phyloP scores from a whole-genome alignment of 2,329 filamentous ascomycete genomes.

The Capronia epimyces region DNA sequence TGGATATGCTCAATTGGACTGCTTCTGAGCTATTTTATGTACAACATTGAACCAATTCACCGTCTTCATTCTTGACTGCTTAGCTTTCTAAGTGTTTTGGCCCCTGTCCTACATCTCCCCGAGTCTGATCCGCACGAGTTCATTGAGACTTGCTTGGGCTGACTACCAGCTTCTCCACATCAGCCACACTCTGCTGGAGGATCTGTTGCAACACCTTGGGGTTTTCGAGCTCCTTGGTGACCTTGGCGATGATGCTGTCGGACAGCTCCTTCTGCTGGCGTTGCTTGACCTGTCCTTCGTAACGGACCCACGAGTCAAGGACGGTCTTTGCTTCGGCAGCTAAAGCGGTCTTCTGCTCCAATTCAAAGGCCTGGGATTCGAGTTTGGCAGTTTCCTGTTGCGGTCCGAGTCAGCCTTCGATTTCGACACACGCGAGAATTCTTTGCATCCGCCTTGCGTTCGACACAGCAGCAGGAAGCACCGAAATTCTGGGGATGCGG shows the following conservation, averaged over 20 bases:
- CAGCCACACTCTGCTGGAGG: slow-evolving; percentile 88
- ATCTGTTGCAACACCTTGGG: slow-evolving; percentile 97
- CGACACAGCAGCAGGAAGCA: no score
- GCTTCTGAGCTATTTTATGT: slow-evolving; percentile 13
- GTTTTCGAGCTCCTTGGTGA: slow-evolving; percentile 97
- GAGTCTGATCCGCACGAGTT: not conserved
- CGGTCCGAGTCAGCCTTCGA: not conserved
- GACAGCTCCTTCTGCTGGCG: slow-evolving; percentile 96
- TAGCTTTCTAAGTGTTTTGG: not conserved
- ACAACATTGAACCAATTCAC: slow-evolving; percentile 6
- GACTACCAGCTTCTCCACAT: slow-evolving; percentile 65
- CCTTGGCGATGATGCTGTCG: slow-evolving; percentile 89
- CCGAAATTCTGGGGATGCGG: no score
- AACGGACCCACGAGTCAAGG: slow-evolving; percentile 97
- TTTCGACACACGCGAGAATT: not conserved
- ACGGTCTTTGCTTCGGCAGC: slow-evolving; percentile 90
- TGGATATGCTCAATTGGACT: not conserved
- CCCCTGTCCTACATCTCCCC: not conserved
- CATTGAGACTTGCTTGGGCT: slow-evolving; percentile 20
- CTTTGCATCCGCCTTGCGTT: no score
- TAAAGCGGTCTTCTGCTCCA: slow-evolving; percentile 92
- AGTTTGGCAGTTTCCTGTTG: slow-evolving; percentile 87
- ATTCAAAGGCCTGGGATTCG: slow-evolving; percentile 92
- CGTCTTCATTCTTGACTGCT: not conserved
- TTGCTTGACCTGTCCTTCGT: slow-evolving; percentile 98